These are phyloP conservation scores for Lachancea cidri DNA, from an alignment of 805 yeast species.

Conservation along the genomic window DNA sequence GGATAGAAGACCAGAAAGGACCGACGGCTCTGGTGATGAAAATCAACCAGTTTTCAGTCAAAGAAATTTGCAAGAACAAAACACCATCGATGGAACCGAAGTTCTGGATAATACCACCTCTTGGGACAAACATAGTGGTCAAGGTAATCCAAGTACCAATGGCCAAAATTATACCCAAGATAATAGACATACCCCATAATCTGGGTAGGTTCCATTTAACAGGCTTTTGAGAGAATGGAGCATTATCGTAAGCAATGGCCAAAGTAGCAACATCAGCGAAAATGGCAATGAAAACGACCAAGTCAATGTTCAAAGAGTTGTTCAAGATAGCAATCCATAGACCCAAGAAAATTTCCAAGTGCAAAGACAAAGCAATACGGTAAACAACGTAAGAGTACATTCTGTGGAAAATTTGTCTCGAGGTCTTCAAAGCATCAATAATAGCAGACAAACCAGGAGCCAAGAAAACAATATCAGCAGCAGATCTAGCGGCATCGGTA, in stretches of 20 bases:
- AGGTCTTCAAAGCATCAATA: conserved; percentile 90
- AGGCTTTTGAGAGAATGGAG: conserved; percentile 89
- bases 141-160: conserved; percentile 91
- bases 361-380: conserved; percentile 94
- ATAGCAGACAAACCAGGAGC: conserved; percentile 95
- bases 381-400: conserved; percentile 97
- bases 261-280: conserved; percentile 96
- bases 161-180: conserved; percentile 83
- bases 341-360: conserved; percentile 91
- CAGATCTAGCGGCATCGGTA: conserved; percentile 94
- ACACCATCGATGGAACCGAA: conserved; percentile 93
- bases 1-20: conserved; percentile 95
- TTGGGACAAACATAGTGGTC: conserved; percentile 86
- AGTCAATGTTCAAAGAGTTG: conserved; percentile 78
- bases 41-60: conserved; percentile 96
- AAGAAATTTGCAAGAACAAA: conserved; percentile 86
- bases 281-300: conserved; percentile 93
- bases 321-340: conserved; percentile 94
- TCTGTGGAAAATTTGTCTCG: conserved; percentile 97
- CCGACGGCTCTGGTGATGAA: conserved; percentile 96
- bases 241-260: conserved; percentile 96
- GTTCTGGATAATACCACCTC: conserved; percentile 94
- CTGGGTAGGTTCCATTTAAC: conserved; percentile 97
- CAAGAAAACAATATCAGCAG: conserved; percentile 92
- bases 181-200: conserved; percentile 93